phyloP scores from a whole-genome alignment of 75 land plant species.

The Selaginella tamariscina region DNA sequence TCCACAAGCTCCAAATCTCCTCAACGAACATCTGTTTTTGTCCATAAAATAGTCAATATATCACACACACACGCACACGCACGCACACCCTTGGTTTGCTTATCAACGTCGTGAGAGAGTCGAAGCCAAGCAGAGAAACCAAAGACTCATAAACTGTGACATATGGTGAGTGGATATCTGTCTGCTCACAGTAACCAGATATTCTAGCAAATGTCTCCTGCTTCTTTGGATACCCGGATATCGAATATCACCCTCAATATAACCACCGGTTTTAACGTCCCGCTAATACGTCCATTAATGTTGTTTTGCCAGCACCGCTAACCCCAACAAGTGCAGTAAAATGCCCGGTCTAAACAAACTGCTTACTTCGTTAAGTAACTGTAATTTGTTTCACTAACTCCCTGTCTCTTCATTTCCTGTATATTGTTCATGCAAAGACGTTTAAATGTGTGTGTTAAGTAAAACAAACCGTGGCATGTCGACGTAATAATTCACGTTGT shows the following conservation, averaged over 20 bases:
- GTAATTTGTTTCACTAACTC: not conserved
- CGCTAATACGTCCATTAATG: not conserved
- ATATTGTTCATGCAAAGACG: not conserved
- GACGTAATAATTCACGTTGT: constrained; percentile 29
- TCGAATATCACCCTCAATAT: not conserved
- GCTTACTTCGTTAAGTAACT: not conserved
- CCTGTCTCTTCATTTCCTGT: constrained; percentile 5
- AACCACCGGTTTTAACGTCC: not conserved
- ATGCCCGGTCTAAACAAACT: not conserved
- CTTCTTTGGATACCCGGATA: not conserved
- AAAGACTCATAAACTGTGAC: not conserved
- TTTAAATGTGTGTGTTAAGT: too few relatives aligned
- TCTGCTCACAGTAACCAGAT: not conserved
- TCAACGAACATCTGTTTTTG: not conserved
- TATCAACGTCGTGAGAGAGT: not conserved
- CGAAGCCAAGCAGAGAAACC: not conserved
- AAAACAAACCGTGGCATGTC: constrained; percentile 34
- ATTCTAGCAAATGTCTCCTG: constrained; percentile 3
- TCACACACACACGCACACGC: not conserved
- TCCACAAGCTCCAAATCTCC: constrained; percentile 1
- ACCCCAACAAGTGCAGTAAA: constrained; percentile 1
- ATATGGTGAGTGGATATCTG: not conserved
- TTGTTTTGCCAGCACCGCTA: not conserved
- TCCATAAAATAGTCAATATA: not conserved
- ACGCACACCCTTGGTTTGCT: not conserved